Evolutionary conservation across 2,329 filamentous ascomycete species (phyloP), one percentile per base, ranked within the genome.

Genomic region (Fusarium bactridioides): DNA sequence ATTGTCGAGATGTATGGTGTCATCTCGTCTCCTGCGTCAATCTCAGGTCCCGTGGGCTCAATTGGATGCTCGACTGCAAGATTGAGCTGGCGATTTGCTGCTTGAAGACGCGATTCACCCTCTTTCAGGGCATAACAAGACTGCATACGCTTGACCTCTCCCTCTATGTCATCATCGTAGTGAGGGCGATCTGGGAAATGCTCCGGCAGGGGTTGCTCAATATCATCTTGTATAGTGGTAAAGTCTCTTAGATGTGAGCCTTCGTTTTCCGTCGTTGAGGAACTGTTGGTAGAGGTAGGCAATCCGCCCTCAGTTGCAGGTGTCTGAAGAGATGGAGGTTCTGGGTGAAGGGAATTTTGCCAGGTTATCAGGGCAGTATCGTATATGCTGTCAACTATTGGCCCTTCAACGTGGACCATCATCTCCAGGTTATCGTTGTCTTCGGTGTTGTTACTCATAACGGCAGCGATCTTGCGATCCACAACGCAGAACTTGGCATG

Each of bases 341-440:
- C 38, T 5, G 74, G 74, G 11, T 64, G 59, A 1, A 94, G 77
- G 2, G 82, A 81, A 67, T 90, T 90, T 70, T 91, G 85, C 93
- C 93, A 95, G 1, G 90, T 92, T 12, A 94, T 85, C 43, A 94
- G 79, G 2, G 91, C 91, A 70, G 91, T 90, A 70, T 95, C 93
- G 77, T 94, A 94, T 29, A 95, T 80, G 3, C 89, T 89, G 74
- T 94, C 91, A 1, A 95, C 92, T 64, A 95, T 92, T 0, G 92
- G 89, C 0, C 93, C 93, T 81, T 95, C 92, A 0, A 94, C 78
- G 61, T 93, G 92, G 6, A 88, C 85, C 87, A 94, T 90, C 93
- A 95, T 94, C 80, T 95, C 93, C 61, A 94, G 67, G 72, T 95
- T 95, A 74, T 93, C 91, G 59, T 94, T 95, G 71, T 94, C 90